phyloP scores from a whole-genome alignment of 1,284 basidiomycete species.

The Caloboletus inedulis region DNA sequence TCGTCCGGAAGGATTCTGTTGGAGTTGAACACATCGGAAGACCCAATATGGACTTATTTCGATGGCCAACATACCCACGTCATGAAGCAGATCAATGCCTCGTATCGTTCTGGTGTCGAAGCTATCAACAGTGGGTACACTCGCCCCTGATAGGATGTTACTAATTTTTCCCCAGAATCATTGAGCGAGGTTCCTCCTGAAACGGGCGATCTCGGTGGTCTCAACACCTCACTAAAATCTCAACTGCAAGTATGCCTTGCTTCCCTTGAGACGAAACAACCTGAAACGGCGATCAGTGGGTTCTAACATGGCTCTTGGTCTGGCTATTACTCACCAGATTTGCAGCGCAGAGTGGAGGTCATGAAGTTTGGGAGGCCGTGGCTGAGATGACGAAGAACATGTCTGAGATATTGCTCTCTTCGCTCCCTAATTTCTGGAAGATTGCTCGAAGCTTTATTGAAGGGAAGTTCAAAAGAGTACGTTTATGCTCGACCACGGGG shows the following conservation, averaged over 20 bases:
- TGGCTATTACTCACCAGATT: background rate
- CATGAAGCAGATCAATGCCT: conserved; percentile 70
- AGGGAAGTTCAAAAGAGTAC: conserved; percentile 84
- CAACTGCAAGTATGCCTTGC: conserved; percentile 58
- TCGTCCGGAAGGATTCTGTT: conserved; percentile 65
- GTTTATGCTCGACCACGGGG: conserved; percentile 10
- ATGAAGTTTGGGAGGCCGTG: conserved; percentile 81
- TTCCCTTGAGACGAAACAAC: conserved; percentile 61
- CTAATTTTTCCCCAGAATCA: conserved; percentile 36
- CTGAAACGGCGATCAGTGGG: conserved; percentile 64
- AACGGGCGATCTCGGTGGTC: conserved; percentile 35
- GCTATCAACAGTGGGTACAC: conserved; percentile 52
- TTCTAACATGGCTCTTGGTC: background rate
- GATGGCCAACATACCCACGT: conserved; percentile 91
- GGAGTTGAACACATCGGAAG: conserved; percentile 79
- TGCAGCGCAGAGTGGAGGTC: conserved; percentile 55
- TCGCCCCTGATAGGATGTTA: conserved; percentile 6
- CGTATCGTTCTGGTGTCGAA: conserved; percentile 57
- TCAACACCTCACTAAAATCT: conserved; percentile 45
- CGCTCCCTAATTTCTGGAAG: conserved; percentile 91
- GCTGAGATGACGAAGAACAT: conserved; percentile 69
- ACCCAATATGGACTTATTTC: conserved; percentile 92
- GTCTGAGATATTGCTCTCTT: conserved; percentile 65
- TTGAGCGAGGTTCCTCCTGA: conserved; percentile 42
- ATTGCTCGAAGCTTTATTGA: conserved; percentile 90